These are phyloP conservation scores for Pyrrhoderma noxium DNA, from an alignment of 1,284 basidiomycete genomes.

Conservation along the genomic window DNA sequence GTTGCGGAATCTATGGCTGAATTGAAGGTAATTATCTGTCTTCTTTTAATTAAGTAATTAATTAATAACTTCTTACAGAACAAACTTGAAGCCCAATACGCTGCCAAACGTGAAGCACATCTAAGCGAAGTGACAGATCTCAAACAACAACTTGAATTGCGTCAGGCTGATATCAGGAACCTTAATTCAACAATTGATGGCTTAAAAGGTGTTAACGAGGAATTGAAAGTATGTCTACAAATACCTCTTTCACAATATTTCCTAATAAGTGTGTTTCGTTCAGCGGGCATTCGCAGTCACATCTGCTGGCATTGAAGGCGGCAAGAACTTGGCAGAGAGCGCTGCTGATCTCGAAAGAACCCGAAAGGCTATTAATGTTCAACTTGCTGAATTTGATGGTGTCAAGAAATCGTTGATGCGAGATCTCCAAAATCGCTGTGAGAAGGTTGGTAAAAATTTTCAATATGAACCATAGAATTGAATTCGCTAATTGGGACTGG, in stretches of 20 bases:
- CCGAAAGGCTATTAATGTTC: constrained; percentile 93
- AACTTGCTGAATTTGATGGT: constrained; percentile 96
- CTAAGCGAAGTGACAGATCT: constrained; percentile 83
- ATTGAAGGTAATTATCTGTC: constrained; percentile 63
- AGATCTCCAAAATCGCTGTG: constrained; percentile 98
- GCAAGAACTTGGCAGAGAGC: constrained; percentile 92
- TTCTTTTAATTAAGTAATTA: constrained; percentile 15
- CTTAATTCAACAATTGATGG: constrained; percentile 86
- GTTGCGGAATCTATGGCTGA: constrained; percentile 79
- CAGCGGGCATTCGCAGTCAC: constrained; percentile 95
- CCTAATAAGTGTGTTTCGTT: constrained; percentile 15
- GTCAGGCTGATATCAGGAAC: constrained; percentile 78
- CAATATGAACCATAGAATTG: background rate
- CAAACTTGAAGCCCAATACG: constrained; percentile 92
- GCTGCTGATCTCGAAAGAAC: constrained; percentile 96
- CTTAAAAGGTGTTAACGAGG: constrained; percentile 94
- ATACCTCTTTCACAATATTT: background rate
- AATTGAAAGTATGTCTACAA: constrained; percentile 70
- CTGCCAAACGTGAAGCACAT: constrained; percentile 86
- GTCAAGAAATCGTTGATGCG: constrained; percentile 99
- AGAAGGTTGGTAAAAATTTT: constrained; percentile 64
- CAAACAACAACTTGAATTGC: constrained; percentile 86
- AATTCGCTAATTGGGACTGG: background rate
- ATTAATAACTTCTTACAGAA: constrained; percentile 39
- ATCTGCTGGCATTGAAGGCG: constrained; percentile 92